phyloP scores from a whole-genome alignment of 257 asterid genomes.

The Ocimum tenuiflorum region DNA sequence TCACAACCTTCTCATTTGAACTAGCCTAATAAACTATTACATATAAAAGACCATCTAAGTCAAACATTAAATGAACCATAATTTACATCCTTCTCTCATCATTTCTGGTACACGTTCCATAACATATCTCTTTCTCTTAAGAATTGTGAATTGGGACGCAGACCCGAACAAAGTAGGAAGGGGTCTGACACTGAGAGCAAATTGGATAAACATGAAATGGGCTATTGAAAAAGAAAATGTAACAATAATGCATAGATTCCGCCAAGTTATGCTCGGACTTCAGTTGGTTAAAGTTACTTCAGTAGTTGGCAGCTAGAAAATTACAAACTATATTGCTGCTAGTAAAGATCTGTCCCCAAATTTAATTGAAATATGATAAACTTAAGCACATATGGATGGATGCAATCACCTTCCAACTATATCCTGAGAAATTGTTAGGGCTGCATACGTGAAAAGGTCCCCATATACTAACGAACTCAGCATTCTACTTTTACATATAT shows the following conservation, averaged over 20 bases:
- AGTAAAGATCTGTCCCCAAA: too few species aligned
- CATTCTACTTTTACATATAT: too few species aligned
- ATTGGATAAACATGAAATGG: neutral
- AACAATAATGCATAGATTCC: neutral
- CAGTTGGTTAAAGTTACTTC: neutral
- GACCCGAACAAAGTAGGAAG: neutral
- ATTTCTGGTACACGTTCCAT: neutral
- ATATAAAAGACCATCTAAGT: neutral
- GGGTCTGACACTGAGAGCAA: neutral
- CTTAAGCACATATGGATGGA: too few species aligned
- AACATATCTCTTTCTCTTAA: neutral
- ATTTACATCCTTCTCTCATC: neutral
- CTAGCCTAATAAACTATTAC: neutral
- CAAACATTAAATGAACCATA: neutral
- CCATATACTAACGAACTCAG: too few species aligned
- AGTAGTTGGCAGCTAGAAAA: neutral
- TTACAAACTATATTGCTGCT: neutral
- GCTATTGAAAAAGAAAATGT: neutral
- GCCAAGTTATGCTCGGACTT: neutral
- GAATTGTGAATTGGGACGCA: neutral
- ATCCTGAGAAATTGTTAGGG: too few species aligned
- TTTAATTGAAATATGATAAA: too few species aligned
- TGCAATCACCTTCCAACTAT: too few species aligned
- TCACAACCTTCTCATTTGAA: neutral
- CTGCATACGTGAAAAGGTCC: too few species aligned